Evolutionary conservation across 495 filamentous ascomycete genomes (phyloP).

Genomic region (Neurospora sp.): DNA sequence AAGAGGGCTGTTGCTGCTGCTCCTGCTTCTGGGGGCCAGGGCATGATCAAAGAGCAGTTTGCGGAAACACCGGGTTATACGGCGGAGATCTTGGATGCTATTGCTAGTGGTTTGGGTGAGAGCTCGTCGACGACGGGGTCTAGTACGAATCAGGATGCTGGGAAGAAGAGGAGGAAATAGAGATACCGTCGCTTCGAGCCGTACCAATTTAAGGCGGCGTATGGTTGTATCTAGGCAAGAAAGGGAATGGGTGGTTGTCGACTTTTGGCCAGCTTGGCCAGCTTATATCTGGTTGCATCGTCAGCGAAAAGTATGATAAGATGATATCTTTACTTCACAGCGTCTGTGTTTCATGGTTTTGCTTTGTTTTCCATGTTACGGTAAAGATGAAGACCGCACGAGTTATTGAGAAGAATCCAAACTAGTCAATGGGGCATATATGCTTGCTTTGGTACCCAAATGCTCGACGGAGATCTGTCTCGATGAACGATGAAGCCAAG

Average conservation of each 20-base stretch:
- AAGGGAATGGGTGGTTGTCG: not conserved
- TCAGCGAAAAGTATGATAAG: not conserved
- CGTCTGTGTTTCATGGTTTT: not conserved
- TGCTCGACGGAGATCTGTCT: not conserved
- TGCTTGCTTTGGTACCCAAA: not conserved
- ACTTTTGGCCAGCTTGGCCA: not conserved
- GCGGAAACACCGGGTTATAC: constrained; percentile 17
- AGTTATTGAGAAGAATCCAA: not conserved
- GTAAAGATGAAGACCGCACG: not conserved
- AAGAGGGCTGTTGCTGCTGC: constrained; percentile 31
- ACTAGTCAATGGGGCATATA: not conserved
- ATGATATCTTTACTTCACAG: not conserved
- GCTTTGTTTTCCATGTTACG: not conserved
- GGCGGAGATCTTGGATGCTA: constrained; percentile 30
- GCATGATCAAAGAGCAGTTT: constrained; percentile 4
- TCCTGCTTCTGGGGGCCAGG: not conserved
- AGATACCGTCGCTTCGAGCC: constrained; percentile 10
- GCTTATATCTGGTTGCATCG: not conserved
- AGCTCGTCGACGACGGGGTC: constrained; percentile 12
- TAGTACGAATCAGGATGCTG: constrained; percentile 10
- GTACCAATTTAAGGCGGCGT: not conserved
- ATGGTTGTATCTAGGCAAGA: not conserved
- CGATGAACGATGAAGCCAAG: not conserved
- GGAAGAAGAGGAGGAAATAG: constrained; percentile 34
- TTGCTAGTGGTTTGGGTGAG: constrained; percentile 16